Percentiles rank a stretch among this genome's conserved stretches.
These are phyloP conservation scores for Corinectria fuckeliana DNA, from an alignment of 2,329 filamentous ascomycete genomes.

Conservation along the genomic window DNA sequence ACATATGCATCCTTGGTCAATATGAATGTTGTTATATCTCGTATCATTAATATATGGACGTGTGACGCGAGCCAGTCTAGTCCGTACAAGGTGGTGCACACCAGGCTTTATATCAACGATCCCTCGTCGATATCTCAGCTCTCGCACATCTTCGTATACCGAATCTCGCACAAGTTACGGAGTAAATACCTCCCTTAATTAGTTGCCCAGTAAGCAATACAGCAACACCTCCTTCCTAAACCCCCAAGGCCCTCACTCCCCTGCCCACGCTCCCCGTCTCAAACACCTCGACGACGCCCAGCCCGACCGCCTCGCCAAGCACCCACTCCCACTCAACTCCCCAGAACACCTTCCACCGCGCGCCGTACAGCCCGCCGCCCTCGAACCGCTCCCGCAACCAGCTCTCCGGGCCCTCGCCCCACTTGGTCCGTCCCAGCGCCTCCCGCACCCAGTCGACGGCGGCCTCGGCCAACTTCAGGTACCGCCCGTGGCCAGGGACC, in stretches of 20 bases:
- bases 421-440: constrained; percentile 64
- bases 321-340: constrained; percentile 76
- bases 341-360: constrained; percentile 70
- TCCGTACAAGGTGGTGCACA: not conserved
- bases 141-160: not conserved
- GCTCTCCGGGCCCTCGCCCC: constrained; percentile 67
- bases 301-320: constrained; percentile 72
- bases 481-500: constrained; percentile 70
- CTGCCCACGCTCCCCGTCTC: constrained; percentile 76
- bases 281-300: constrained; percentile 75
- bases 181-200: too few species aligned
- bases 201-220: not conserved
- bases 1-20: not conserved
- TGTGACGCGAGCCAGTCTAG: not conserved
- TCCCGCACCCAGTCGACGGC: constrained; percentile 67
- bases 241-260: constrained; percentile 60
- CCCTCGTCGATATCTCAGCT: not conserved
- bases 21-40: not conserved
- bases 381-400: constrained; percentile 74
- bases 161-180: not conserved
- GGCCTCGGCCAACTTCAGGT: constrained; percentile 68
- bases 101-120: too few species aligned
- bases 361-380: constrained; percentile 57
- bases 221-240: constrained; percentile 12
- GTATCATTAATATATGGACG: not conserved